Conservation (phyloP, 306 rosid genomes). For the Medicago lupulina region DNA sequence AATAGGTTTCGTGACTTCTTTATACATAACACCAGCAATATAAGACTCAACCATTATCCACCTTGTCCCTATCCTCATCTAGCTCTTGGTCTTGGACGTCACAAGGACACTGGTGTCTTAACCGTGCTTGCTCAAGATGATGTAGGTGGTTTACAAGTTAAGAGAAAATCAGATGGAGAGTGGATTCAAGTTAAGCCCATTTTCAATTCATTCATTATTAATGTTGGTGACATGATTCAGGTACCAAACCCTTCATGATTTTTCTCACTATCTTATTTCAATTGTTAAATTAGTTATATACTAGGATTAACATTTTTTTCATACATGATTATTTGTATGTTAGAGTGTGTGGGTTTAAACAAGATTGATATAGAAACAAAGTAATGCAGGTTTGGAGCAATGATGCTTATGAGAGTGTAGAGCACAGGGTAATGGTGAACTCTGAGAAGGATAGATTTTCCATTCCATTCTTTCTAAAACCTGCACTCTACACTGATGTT, state of each 20-base stretch:
- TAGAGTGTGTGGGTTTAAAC: no score
- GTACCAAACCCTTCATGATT: slow-evolving; percentile 29
- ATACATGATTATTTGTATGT: background rate
- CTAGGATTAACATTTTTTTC: no score
- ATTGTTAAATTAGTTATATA: no score
- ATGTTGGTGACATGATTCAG: slow-evolving; percentile 78
- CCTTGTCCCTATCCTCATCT: slow-evolving; percentile 73
- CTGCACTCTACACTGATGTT: slow-evolving; percentile 60
- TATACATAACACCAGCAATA: slow-evolving; percentile 58
- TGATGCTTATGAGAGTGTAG: slow-evolving; percentile 75
- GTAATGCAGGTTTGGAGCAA: slow-evolving; percentile 84
- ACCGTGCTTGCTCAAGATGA: slow-evolving; percentile 81
- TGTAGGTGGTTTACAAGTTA: slow-evolving; percentile 76
- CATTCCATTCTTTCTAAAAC: slow-evolving; percentile 75
- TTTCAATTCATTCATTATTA: slow-evolving; percentile 67
- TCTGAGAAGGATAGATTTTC: slow-evolving; percentile 69
- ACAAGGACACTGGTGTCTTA: slow-evolving; percentile 77
- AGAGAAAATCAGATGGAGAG: slow-evolving; percentile 62
- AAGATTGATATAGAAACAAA: background rate
- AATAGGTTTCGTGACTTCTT: slow-evolving; percentile 56
- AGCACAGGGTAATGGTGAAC: slow-evolving; percentile 83
- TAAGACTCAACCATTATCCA: slow-evolving; percentile 76
- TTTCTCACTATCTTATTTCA: background rate
- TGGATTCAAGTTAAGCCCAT: slow-evolving; percentile 76
- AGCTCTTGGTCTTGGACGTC: slow-evolving; percentile 87